These are phyloP conservation scores for Solanum hybrid DNA, from an alignment of 305 asterid genomes.

Conservation along the genomic window DNA sequence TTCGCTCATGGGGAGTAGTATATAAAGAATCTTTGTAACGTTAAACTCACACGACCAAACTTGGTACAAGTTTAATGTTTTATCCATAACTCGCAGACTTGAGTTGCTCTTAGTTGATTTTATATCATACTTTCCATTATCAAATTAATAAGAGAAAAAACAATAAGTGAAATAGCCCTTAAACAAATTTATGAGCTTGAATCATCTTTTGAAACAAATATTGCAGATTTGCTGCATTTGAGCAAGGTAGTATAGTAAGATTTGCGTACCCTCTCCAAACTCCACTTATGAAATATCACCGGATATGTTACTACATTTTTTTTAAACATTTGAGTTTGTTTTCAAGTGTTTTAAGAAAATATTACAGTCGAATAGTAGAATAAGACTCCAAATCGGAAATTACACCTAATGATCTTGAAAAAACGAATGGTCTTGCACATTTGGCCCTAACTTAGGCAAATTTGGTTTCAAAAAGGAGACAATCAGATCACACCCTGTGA, in stretches of 20 bases:
- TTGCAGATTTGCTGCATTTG: not conserved
- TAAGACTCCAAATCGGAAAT: not conserved
- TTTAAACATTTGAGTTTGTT: not conserved
- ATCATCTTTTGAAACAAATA: not conserved
- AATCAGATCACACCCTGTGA: not conserved
- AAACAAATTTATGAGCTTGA: not conserved
- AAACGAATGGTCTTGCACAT: not conserved
- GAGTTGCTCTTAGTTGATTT: not conserved
- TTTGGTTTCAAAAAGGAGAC: not conserved
- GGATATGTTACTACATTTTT: not conserved
- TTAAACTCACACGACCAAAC: not conserved
- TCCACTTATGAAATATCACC: not conserved
- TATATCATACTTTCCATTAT: not conserved
- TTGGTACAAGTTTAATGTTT: not conserved
- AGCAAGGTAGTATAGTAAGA: no score
- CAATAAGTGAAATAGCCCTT: not conserved
- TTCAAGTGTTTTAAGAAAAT: not conserved
- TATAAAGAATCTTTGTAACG: not conserved
- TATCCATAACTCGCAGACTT: not conserved
- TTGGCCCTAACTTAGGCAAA: not conserved
- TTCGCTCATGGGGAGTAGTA: not conserved
- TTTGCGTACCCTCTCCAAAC: not conserved
- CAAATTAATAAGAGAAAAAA: not conserved
- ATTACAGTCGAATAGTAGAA: not conserved
- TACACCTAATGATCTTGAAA: not conserved